Evolutionary conservation across 257 asterid species (phyloP).

Genomic region (Capsicum chinense): DNA sequence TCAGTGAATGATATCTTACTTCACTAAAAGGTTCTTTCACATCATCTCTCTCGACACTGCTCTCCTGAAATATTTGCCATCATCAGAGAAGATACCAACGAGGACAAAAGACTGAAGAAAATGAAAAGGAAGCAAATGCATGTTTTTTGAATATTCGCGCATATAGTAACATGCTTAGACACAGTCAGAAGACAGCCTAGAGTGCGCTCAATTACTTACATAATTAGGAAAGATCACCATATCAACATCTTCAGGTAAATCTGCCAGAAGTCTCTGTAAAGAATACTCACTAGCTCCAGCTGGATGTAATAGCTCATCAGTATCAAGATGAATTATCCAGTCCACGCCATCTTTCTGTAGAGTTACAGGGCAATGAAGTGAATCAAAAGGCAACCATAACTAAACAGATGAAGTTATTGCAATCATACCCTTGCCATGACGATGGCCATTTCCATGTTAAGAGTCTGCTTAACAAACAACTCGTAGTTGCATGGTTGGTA

Average conservation of each 20-base stretch:
- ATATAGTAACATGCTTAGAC: neutral
- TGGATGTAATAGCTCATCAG: conserved; percentile 60
- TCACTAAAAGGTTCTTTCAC: conserved; percentile 59
- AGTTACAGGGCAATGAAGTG: neutral
- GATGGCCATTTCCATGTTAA: conserved; percentile 48
- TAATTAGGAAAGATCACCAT: conserved; percentile 48
- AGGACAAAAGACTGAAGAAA: neutral
- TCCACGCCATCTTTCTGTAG: conserved; percentile 59
- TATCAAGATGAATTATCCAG: conserved; percentile 63
- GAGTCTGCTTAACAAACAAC: conserved; percentile 46
- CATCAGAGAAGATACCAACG: conserved; percentile 11
- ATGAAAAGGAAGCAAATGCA: conserved; percentile 14
- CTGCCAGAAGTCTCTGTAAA: conserved; percentile 41
- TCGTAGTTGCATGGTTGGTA: conserved; percentile 46
- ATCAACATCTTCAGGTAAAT: conserved; percentile 50
- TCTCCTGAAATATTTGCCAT: conserved; percentile 46
- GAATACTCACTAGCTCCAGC: conserved; percentile 51
- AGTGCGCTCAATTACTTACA: conserved; percentile 41
- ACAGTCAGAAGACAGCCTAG: neutral
- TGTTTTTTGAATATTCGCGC: neutral
- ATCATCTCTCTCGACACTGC: conserved; percentile 54
- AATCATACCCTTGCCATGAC: conserved; percentile 46
- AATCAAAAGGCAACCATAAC: neutral
- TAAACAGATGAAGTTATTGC: neutral
- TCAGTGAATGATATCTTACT: conserved; percentile 36